A percentile compares a stretch with the other conserved stretches of the same genome.
Conservation (phyloP, 345 rosid genomes). For the Salix dunnii region DNA sequence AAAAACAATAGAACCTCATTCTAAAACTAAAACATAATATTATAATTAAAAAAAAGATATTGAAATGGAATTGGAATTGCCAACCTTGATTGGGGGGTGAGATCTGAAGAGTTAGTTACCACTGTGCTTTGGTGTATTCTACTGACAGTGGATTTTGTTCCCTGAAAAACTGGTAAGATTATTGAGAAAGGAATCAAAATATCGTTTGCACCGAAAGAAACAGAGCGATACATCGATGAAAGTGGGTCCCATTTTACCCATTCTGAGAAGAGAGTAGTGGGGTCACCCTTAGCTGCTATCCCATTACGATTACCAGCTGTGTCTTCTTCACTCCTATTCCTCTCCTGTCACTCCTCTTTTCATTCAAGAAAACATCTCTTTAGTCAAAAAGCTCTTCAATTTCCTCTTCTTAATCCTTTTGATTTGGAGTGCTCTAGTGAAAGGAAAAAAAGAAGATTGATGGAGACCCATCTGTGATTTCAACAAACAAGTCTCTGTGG, state of each 20-base stretch:
- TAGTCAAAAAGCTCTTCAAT: not conserved
- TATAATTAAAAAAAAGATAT: too few relatives aligned
- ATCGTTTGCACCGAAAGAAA: slow-evolving; percentile 7
- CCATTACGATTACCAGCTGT: slow-evolving; percentile 27
- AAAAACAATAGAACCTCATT: too few relatives aligned
- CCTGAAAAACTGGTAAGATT: not conserved
- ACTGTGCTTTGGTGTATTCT: not conserved
- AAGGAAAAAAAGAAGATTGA: not conserved
- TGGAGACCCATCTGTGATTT: not conserved
- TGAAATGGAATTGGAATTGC: too few relatives aligned
- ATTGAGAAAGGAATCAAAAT: not conserved
- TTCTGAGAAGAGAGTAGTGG: slow-evolving; percentile 13
- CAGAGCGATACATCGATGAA: not conserved
- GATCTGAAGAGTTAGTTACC: not conserved
- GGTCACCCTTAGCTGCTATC: slow-evolving; percentile 11
- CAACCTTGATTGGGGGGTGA: too few relatives aligned
- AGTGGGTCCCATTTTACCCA: slow-evolving; percentile 17
- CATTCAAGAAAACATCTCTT: slow-evolving; percentile 15
- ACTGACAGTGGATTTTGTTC: not conserved
- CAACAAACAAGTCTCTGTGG: not conserved
- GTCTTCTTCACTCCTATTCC: not conserved
- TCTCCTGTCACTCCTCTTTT: slow-evolving; percentile 3
- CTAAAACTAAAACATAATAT: not conserved
- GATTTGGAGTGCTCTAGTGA: not conserved
- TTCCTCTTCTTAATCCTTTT: not conserved